A percentile compares a stretch with the other conserved stretches of the same genome.
Evolutionary conservation across 805 yeast genomes (phyloP).

Genomic region (Clavispora vitiphila): DNA sequence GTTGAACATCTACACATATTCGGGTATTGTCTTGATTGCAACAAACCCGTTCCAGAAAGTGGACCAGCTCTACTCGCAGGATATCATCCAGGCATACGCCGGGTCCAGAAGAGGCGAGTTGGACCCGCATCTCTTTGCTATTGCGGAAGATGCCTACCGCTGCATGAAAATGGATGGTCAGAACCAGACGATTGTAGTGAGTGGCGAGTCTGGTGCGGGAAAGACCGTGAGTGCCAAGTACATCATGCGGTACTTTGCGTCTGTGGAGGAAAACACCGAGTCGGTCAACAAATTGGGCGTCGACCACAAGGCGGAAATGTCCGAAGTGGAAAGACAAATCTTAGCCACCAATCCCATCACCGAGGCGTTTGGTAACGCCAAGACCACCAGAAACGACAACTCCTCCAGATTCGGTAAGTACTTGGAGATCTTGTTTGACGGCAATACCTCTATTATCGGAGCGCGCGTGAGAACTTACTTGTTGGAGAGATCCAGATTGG

Average conservation of each 20-base stretch:
- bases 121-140: constrained; percentile 95
- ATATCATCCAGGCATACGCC: constrained; percentile 90
- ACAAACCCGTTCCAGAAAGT: constrained; percentile 92
- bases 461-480: constrained; percentile 91
- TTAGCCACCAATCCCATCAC: constrained; percentile 95
- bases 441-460: constrained; percentile 75
- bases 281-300: constrained; percentile 28
- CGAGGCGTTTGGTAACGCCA: constrained; percentile 98
- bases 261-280: constrained; percentile 60
- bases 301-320: constrained; percentile 57
- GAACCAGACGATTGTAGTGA: constrained; percentile 93
- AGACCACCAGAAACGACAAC: constrained; percentile 94
- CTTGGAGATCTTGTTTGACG: constrained; percentile 82
- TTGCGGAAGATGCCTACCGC: constrained; percentile 95
- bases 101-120: constrained; percentile 90
- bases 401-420: constrained; percentile 97
- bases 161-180: constrained; percentile 82
- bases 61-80: constrained; percentile 86
- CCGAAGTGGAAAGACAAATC: constrained; percentile 88
- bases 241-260: constrained; percentile 95
- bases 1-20: constrained; percentile 87
- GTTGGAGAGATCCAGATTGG: constrained; percentile 89
- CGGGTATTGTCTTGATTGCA: constrained; percentile 95
- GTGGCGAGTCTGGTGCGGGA: constrained; percentile 99
- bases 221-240: constrained; percentile 96